phyloP scores from a whole-genome alignment of 1,284 basidiomycete genomes.

The Exsudoporus floridanus region DNA sequence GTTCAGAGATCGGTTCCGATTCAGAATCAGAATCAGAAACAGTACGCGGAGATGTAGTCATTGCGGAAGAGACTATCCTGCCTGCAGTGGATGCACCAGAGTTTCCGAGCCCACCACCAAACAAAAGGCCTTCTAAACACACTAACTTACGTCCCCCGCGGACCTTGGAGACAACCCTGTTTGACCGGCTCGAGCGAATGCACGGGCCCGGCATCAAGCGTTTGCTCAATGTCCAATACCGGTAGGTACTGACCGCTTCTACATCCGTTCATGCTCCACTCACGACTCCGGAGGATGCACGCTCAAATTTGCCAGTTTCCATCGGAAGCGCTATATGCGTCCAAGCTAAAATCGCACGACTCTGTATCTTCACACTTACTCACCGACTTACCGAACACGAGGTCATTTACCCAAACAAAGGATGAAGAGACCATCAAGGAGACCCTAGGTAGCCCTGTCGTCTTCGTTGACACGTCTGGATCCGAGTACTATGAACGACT shows the following conservation, averaged over 20 bases:
- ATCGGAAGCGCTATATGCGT: conserved; percentile 77
- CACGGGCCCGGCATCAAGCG: conserved; percentile 84
- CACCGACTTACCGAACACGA: conserved; percentile 59
- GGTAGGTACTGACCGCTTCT: conserved; percentile 46
- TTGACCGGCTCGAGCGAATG: conserved; percentile 86
- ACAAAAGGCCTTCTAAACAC: conserved; percentile 21
- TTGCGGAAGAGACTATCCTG: conserved; percentile 19
- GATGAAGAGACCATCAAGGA: conserved; percentile 66
- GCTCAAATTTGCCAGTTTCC: conserved; percentile 85
- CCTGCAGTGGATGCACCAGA: conserved; percentile 8
- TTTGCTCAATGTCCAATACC: conserved; percentile 85
- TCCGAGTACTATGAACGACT: conserved; percentile 86
- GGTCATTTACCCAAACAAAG: conserved; percentile 42
- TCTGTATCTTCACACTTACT: conserved; percentile 76
- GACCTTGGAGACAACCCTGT: conserved; percentile 86
- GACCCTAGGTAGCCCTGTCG: conserved; percentile 71
- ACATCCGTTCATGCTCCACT: not conserved
- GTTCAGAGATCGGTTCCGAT: conserved; percentile 10
- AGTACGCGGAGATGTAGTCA: conserved; percentile 22
- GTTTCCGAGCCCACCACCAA: conserved; percentile 15
- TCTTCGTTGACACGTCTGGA: conserved; percentile 94
- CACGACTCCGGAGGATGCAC: conserved; percentile 69
- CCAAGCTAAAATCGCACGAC: conserved; percentile 67
- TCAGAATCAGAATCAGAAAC: conserved; percentile 23
- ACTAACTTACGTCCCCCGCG: conserved; percentile 59